These are phyloP conservation scores for Gossypioides kirkii DNA, from an alignment of 345 rosid genomes.

Conservation along the genomic window DNA sequence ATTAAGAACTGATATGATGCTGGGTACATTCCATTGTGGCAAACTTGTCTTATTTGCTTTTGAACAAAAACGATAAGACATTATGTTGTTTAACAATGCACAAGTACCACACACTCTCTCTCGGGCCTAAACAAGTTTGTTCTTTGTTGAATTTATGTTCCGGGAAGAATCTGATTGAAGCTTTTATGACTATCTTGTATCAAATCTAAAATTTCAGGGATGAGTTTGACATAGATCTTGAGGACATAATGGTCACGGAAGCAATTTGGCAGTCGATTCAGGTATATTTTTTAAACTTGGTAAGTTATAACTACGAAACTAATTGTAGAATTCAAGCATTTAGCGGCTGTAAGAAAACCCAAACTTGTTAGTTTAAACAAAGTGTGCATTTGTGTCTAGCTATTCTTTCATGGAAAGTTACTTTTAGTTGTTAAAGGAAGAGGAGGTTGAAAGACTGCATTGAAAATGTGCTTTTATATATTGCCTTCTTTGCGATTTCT, in stretches of 20 bases:
- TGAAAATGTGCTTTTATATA: background rate
- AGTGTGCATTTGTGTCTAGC: background rate
- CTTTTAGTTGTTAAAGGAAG: background rate
- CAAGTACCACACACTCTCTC: background rate
- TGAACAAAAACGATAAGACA: background rate
- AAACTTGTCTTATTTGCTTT: background rate
- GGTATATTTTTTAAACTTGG: slow-evolving; percentile 31
- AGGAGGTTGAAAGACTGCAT: background rate
- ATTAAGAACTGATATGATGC: too few species aligned
- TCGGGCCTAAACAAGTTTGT: background rate
- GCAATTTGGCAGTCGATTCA: slow-evolving; percentile 97
- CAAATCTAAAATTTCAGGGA: slow-evolving; percentile 50
- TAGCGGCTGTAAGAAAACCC: background rate
- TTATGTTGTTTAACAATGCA: background rate
- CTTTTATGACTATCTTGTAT: background rate
- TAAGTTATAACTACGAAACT: background rate
- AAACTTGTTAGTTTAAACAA: background rate
- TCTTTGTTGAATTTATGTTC: background rate
- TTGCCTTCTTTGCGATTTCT: background rate
- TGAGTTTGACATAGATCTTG: slow-evolving; percentile 88
- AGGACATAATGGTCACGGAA: slow-evolving; percentile 94
- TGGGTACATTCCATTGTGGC: too few species aligned
- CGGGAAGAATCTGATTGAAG: background rate
- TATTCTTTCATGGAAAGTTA: background rate
- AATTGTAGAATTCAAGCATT: background rate